These are phyloP conservation scores for Rhypophila decipiens DNA, from an alignment of 495 filamentous ascomycete genomes.

Conservation along the genomic window DNA sequence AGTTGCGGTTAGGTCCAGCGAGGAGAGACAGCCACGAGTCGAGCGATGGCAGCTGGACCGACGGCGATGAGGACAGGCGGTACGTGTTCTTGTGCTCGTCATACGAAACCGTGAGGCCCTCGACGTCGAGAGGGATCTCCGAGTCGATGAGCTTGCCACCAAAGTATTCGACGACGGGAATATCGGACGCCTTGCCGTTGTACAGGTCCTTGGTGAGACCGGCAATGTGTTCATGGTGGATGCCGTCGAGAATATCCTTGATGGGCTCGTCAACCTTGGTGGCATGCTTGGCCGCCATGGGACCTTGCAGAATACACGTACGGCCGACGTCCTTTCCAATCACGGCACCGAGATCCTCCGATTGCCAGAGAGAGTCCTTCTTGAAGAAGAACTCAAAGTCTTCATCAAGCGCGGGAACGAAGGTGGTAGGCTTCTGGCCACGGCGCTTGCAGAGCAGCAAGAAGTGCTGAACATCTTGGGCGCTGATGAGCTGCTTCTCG, in stretches of 20 bases:
- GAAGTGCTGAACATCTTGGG: slow-evolving; percentile 96
- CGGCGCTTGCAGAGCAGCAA: slow-evolving; percentile 85
- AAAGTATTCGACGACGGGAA: slow-evolving; percentile 91
- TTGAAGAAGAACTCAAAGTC: slow-evolving; percentile 99
- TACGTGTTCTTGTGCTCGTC: slow-evolving; percentile 72
- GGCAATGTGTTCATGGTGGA: slow-evolving; percentile 82
- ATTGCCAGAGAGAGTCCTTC: slow-evolving; percentile 99
- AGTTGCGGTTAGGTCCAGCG: slow-evolving; percentile 77
- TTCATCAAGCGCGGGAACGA: slow-evolving; percentile 87
- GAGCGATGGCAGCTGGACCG: slow-evolving; percentile 62
- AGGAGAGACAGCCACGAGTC: slow-evolving; percentile 83
- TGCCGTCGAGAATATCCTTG: slow-evolving; percentile 83
- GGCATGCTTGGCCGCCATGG: slow-evolving; percentile 87
- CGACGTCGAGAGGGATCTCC: slow-evolving; percentile 57
- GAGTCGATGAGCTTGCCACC: slow-evolving; percentile 71
- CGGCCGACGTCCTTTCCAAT: slow-evolving; percentile 91
- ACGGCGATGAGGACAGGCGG: slow-evolving; percentile 65
- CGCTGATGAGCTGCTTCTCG: slow-evolving; percentile 87
- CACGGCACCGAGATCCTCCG: slow-evolving; percentile 92
- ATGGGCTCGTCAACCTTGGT: slow-evolving; percentile 84
- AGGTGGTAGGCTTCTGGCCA: slow-evolving; percentile 93
- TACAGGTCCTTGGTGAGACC: slow-evolving; percentile 76
- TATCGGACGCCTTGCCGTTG: slow-evolving; percentile 57
- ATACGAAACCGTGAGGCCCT: slow-evolving; percentile 72
- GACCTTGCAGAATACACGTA: slow-evolving; percentile 92